Evolutionary conservation across 2,329 filamentous ascomycete genomes (phyloP).

Genomic region (Cercospora sesami): DNA sequence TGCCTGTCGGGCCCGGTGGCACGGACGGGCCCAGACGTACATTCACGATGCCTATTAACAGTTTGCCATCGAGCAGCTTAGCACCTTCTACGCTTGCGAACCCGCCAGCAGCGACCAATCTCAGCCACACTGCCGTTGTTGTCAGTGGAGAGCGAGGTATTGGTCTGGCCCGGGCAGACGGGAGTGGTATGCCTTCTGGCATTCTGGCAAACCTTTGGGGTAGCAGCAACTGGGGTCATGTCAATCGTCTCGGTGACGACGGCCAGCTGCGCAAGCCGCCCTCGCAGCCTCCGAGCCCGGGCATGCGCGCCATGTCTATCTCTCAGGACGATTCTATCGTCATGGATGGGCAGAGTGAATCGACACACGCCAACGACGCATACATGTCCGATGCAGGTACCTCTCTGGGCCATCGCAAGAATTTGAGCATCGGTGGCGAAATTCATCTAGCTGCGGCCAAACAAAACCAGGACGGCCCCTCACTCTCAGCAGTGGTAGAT

Average conservation of each 20-base stretch:
- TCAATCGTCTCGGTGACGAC: constrained; percentile 63
- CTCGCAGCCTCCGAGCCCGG: constrained; percentile 22
- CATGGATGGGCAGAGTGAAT: constrained; percentile 34
- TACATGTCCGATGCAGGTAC: constrained; percentile 8
- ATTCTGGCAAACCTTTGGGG: constrained; percentile 95
- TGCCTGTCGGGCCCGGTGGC: constrained; percentile 62
- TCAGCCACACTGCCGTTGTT: constrained; percentile 82
- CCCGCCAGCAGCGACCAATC: constrained; percentile 77
- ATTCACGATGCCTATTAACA: constrained; percentile 45
- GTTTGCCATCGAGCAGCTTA: constrained; percentile 57
- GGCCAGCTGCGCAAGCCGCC: constrained; percentile 36
- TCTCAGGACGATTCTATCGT: constrained; percentile 37
- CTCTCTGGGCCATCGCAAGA: constrained; percentile 35
- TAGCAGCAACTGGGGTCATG: constrained; percentile 74
- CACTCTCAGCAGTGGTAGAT: constrained; percentile 42
- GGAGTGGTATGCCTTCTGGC: constrained; percentile 74
- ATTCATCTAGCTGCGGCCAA: constrained; percentile 17
- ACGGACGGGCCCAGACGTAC: constrained; percentile 32
- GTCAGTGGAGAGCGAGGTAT: constrained; percentile 75
- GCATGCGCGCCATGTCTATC: constrained; percentile 19
- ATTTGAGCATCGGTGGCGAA: constrained; percentile 30
- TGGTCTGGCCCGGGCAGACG: constrained; percentile 59
- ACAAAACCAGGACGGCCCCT: constrained; percentile 19
- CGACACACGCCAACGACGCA: constrained; percentile 16
- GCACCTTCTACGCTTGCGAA: constrained; percentile 81